These are phyloP conservation scores for Alternaria sp. DNA, from an alignment of 2,329 filamentous ascomycete genomes.

Conservation along the genomic window DNA sequence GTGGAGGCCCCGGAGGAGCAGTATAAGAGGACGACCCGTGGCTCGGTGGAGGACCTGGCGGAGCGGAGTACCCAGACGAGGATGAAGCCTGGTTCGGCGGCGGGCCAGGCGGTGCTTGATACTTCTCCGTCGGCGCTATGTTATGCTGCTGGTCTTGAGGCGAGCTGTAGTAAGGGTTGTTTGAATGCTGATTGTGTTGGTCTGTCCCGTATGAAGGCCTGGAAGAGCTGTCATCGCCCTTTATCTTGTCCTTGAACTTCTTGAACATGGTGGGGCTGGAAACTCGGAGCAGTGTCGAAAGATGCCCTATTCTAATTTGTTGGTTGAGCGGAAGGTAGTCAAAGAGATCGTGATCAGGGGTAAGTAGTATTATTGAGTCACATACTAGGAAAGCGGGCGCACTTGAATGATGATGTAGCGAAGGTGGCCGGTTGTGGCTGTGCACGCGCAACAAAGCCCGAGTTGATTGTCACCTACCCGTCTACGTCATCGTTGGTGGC, in stretches of 20 bases:
- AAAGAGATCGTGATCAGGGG: not conserved
- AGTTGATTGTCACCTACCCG: not conserved
- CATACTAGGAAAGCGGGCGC: conserved; percentile 3
- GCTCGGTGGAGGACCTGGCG: conserved; percentile 26
- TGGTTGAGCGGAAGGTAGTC: not conserved
- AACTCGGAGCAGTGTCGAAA: not conserved
- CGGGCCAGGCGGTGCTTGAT: conserved; percentile 38
- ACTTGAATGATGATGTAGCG: conserved; percentile 4
- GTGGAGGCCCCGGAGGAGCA: conserved; percentile 27
- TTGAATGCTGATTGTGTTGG: conserved; percentile 33
- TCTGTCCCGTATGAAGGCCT: conserved; percentile 19
- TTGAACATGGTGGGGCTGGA: conserved; percentile 37
- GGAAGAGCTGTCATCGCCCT: conserved; percentile 32
- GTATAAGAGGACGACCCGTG: conserved; percentile 27
- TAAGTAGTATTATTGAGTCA: not conserved
- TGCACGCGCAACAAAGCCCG: not conserved
- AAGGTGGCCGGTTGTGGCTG: conserved; percentile 8
- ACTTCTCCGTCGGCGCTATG: conserved; percentile 29
- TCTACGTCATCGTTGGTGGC: conserved; percentile 12
- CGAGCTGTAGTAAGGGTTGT: conserved; percentile 33
- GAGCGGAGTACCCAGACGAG: conserved; percentile 28
- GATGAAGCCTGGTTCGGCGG: conserved; percentile 31
- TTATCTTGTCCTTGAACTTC: conserved; percentile 46
- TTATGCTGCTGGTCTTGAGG: conserved; percentile 23
- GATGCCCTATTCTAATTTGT: not conserved